Percentiles rank a stretch among this genome's conserved stretches.
Evolutionary conservation across 306 rosid genomes (phyloP).

Genomic region (Arachis hypogaea): DNA sequence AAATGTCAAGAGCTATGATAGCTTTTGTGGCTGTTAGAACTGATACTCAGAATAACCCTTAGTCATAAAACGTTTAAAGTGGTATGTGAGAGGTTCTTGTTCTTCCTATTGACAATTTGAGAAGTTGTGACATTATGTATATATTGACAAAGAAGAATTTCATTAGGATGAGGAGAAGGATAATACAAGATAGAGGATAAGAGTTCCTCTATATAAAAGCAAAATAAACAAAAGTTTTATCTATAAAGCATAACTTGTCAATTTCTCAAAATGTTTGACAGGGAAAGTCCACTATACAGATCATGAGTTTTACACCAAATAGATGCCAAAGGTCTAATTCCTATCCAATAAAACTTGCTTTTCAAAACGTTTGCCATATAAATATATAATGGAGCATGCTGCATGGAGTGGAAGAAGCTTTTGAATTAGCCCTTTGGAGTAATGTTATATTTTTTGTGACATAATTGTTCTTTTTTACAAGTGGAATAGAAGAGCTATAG

Average conservation of each 20-base stretch:
- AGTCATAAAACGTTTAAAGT: not conserved
- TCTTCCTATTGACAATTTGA: not conserved
- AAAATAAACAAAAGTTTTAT: no score
- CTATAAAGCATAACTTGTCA: no score
- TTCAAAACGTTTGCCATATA: no score
- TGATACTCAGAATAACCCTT: not conserved
- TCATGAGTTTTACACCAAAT: no score
- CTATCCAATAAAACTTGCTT: no score
- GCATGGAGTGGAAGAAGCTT: not conserved
- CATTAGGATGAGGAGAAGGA: no score
- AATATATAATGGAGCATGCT: not conserved
- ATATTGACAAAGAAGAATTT: no score
- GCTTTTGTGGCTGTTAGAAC: not conserved
- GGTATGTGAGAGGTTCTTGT: not conserved
- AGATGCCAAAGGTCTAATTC: no score
- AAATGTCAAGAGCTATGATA: slow-evolving; percentile 8
- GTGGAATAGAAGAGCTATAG: not conserved
- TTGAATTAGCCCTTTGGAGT: not conserved
- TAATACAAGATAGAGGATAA: no score
- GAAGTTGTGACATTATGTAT: not conserved
- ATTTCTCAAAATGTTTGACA: no score
- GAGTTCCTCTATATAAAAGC: no score
- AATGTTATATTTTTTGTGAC: not conserved
- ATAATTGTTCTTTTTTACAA: not conserved
- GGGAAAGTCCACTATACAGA: no score